Percentiles rank a stretch among this genome's conserved stretches.
Evolutionary conservation across 2,329 filamentous ascomycete genomes (phyloP).

Genomic region (Emergomyces orientalis): DNA sequence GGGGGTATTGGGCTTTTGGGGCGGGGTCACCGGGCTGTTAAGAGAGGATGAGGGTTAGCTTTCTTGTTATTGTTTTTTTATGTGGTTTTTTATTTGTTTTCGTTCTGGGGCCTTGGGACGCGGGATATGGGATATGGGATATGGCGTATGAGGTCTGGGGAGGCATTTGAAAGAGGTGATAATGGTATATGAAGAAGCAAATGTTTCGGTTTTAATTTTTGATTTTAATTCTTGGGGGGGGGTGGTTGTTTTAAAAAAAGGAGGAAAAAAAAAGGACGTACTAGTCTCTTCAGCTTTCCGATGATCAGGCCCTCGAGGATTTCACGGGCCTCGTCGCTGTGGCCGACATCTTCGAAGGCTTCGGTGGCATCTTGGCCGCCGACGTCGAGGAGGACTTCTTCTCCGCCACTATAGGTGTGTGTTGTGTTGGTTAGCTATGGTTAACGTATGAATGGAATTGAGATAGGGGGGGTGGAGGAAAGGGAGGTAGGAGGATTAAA

Average conservation of each 20-base stretch:
- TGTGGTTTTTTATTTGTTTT: no score
- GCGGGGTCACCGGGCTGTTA: conserved; percentile 62
- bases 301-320: conserved; percentile 70
- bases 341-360: conserved; percentile 97
- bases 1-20: conserved; percentile 51
- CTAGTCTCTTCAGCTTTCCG: conserved; percentile 69
- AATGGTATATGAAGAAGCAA: no score
- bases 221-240: neutral
- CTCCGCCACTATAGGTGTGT: conserved; percentile 67
- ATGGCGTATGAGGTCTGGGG: no score
- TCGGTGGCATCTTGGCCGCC: conserved; percentile 93
- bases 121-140: neutral
- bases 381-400: conserved; percentile 95
- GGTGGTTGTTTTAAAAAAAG: neutral
- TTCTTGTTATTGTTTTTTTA: neutral
- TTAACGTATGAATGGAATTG: neutral
- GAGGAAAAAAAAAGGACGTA: conserved; percentile 38
- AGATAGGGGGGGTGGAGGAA: no score
- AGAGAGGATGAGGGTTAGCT: neutral
- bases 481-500: no score
- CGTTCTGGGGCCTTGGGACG: neutral
- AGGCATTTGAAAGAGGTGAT: no score
- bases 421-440: neutral
- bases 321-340: conserved; percentile 96
- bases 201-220: neutral